These are phyloP conservation scores for Ustilago hordei DNA, from an alignment of 1,284 basidiomycete species.

Conservation along the genomic window DNA sequence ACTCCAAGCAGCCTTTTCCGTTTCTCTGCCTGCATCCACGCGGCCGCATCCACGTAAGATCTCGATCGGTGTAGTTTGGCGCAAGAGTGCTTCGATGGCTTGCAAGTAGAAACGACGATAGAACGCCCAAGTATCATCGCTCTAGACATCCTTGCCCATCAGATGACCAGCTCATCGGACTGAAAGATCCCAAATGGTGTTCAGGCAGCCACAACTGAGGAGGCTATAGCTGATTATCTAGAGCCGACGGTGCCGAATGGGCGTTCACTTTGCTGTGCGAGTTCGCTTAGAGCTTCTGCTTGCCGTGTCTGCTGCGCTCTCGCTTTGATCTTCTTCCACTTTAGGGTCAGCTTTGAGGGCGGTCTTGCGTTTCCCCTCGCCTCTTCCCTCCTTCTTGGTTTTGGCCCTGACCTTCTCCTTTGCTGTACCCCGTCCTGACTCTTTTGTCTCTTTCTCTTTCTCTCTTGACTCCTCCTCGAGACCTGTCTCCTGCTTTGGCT, in stretches of 20 bases:
- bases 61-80: no score
- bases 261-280: conserved; percentile 7
- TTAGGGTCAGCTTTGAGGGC: neutral
- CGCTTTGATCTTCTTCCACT: neutral
- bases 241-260: neutral
- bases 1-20: conserved; percentile 3
- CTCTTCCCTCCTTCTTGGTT: neutral
- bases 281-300: conserved; percentile 13
- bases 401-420: neutral
- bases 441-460: neutral
- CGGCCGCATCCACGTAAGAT: no score
- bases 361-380: neutral
- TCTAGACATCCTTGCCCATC: neutral
- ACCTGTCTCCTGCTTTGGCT: neutral
- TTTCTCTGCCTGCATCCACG: neutral
- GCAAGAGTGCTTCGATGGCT: neutral
- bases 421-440: neutral
- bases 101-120: neutral
- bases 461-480: neutral
- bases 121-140: neutral
- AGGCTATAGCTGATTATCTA: neutral
- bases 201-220: conserved; percentile 3
- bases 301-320: neutral
- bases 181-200: neutral
- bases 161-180: conserved; percentile 2